Base-by-base conservation (phyloP, 768 basidiomycete genomes). In the Bullera alba region DNA sequence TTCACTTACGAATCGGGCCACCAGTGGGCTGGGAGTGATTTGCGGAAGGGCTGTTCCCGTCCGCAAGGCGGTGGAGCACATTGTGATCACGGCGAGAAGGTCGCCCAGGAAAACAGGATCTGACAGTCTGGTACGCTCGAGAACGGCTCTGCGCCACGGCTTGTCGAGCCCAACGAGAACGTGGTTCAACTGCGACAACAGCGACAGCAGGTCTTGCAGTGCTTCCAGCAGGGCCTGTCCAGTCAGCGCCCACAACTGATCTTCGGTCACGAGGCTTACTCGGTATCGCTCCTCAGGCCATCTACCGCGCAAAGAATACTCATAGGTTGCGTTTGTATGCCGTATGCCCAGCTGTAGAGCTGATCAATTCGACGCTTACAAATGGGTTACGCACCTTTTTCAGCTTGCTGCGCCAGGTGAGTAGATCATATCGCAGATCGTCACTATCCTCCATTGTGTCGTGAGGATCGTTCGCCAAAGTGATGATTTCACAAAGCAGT, bases 31-130 rank as follows among this genome's bases (percentile, higher is more conserved):
- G 0, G 89, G 87, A 2, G 87, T 90, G 47, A 91, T 85, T 63
- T 91, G 88, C 0, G 88, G 88, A 2, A 92, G 75, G 0, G 89
- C 81, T 5, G 74, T 75, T 3, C 86, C 87, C 0, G 83, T 83
- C 15, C 83, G 79, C 16, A 92, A 74, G 6, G 86, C 79, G 0
- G 82, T 83, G 0, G 87, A 83, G 48, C 87, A 81, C 79, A 92
- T 80, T 84, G 85, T 83, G 51, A 90, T 81, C 5, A 90, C 85
- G 8, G 87, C 85, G 3, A 91, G 76, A 5, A 88, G 77, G 49
- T 90, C 87, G 1, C 88, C 89, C 56, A 90, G 82, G 58, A 91
- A 91, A 56, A 83, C 81, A 0, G 83, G 77, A 63, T 91, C 87
- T 29, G 83, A 74, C 52, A 92, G 79, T 10, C 86, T 77, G 0